Evolutionary conservation across 176 grass and related monocot genomes (phyloP), one percentile per base, ranked within the genome.

Genomic region (Phyllostachys edulis): DNA sequence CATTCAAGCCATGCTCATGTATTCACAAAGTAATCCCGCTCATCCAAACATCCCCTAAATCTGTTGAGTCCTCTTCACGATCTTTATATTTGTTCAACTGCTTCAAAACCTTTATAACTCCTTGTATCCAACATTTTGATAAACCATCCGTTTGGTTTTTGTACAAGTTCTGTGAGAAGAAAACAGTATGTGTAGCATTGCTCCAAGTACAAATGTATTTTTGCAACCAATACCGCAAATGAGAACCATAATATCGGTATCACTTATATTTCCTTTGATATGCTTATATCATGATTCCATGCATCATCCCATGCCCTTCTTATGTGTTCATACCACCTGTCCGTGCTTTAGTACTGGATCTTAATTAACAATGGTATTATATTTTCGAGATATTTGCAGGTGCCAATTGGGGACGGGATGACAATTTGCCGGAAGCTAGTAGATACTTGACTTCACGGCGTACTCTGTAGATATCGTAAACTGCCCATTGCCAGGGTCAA

Each of bases 331-430:
- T 54, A 17, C 29, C 1, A 36, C 7, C 8, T 76, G 21, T 32
- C 7, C 18, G 6, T 5, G 41, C 21, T 55, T 27, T 63, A 21
- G 27, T 63, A 79, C 7, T 74, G 38, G 5, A 76, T 81, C 62
- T 56, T 40, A 71, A 56, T 57, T 49, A 40, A 84, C 9, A 78
- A 67, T 47, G 26, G 8, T 45, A 63, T 69, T 88, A 82, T 65
- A n/a, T 77, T 84, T 55, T 73, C 56, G 79, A 18, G 49, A 61
- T 32, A 34, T 34, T 81, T 63, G 67, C 77, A 98, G 96, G 96
- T 98, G 27, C 89, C 96, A 40, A 89, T 98, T 49, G 96, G 93
- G 21, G 96, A 98, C 10, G 96, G 96, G 81, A 98, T 98, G 93
- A 98, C 96, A 26, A 93, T 98, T 80, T 98, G 96, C 81, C 82